Evolutionary conservation across 176 grass and related monocot genomes (phyloP), one percentile per base, ranked within the genome.

Genomic region (Tuctoria greenei): DNA sequence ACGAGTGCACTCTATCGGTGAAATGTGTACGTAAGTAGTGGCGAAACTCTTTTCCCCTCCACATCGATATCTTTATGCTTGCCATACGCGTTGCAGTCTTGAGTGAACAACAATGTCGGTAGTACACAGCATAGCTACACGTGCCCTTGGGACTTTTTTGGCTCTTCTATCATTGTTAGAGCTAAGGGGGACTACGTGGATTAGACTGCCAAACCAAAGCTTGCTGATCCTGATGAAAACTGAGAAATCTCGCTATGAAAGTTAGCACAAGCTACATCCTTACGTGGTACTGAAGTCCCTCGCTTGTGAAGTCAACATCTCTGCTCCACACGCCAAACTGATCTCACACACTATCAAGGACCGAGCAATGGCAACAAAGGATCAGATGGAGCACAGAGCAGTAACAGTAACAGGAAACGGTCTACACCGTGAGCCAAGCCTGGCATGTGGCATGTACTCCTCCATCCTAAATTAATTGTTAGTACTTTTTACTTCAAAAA

Each of bases 61-160:
- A 68, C 64, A 68, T n/a, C 36, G 10, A 67, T n/a, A n/a, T n/a
- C n/a, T n/a, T n/a, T n/a, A n/a, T n/a, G n/a, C n/a, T n/a, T n/a
- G n/a, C n/a, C n/a, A n/a, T n/a, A 61, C 31, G 20, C 16, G 61
- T 65, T 77, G 75, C 75, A 78, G 8, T 38, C 61, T 78, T 54
- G 14, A 8, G 46, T 65, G 74, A 51, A 77, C 45, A 39, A 36
- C 23, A 16, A 7, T 35, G 75, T 78, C 46, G 34, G 66, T 18
- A 41, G 31, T 36, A 42, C 65, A 66, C 5, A 56, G 64, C 52
- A 38, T 38, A 61, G 81, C 62, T 40, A 58, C 64, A 49, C 46
- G 72, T 83, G 81, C 43, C 64, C 73, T 52, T 49, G 47, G 44
- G 3, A 57, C 61, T 63, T 62, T 61, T 46, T n/a, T n/a, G n/a